Conservation (phyloP, 2,329 filamentous ascomycete species). For the Corinectria fuckeliana region DNA sequence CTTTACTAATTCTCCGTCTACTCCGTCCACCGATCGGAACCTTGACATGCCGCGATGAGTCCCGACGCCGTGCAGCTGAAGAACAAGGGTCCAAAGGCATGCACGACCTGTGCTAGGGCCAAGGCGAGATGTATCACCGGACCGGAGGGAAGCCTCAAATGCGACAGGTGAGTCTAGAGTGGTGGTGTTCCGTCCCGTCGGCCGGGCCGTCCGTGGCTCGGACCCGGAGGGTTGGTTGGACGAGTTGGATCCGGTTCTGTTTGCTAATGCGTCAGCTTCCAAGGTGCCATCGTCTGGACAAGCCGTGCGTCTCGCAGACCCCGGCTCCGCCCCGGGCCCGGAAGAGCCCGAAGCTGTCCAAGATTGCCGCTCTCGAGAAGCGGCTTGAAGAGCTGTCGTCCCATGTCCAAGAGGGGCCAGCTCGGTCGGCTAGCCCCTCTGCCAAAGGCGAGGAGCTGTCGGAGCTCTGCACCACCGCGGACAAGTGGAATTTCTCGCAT, state of each 20-base stretch:
- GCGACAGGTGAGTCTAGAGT: conserved; percentile 52
- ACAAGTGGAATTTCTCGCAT: conserved; percentile 40
- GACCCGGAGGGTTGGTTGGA: not conserved
- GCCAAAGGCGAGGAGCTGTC: conserved; percentile 10
- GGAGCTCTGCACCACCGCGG: conserved; percentile 16
- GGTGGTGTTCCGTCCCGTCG: too few species aligned
- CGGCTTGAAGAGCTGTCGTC: conserved; percentile 57
- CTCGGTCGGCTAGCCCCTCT: conserved; percentile 15
- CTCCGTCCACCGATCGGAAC: conserved; percentile 14
- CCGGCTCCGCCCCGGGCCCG: conserved; percentile 56
- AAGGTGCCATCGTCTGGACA: conserved; percentile 56
- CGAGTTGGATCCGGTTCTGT: not conserved
- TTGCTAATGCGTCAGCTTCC: not conserved
- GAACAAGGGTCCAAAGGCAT: conserved; percentile 56
- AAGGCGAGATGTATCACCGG: conserved; percentile 58
- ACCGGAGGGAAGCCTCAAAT: conserved; percentile 48
- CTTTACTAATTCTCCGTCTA: conserved; percentile 28
- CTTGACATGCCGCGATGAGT: conserved; percentile 32
- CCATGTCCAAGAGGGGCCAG: conserved; percentile 45
- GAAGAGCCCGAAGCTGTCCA: conserved; percentile 54
- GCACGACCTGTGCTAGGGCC: conserved; percentile 58
- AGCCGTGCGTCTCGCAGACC: conserved; percentile 54
- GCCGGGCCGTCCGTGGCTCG: not conserved
- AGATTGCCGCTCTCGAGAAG: conserved; percentile 58
- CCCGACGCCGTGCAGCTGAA: conserved; percentile 29